phyloP scores from a whole-genome alignment of 768 basidiomycete species.

The Naganishia randhawae region DNA sequence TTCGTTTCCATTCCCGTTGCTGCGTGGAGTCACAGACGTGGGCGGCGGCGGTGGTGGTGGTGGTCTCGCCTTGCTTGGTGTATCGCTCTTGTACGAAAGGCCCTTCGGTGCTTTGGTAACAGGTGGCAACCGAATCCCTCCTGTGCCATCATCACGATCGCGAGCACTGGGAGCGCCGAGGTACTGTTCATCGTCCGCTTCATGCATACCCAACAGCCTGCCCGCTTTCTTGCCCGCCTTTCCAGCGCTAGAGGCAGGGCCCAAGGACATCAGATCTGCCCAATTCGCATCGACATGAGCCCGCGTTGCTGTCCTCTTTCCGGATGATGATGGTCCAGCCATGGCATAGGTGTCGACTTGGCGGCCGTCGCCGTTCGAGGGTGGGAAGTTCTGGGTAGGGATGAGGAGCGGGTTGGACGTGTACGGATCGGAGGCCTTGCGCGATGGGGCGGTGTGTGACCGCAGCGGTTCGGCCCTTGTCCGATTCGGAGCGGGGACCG shows the following conservation, averaged over 20 bases:
- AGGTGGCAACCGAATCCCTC: not conserved
- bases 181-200: not conserved
- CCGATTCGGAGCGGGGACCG: too few species aligned
- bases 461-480: not conserved
- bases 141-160: not conserved
- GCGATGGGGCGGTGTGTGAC: not conserved
- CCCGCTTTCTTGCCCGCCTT: not conserved
- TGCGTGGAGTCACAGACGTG: not conserved
- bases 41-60: not conserved
- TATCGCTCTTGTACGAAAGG: not conserved
- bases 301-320: not conserved
- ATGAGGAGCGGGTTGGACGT: not conserved
- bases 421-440: not conserved
- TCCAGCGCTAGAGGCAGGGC: not conserved
- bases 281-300: constrained; percentile 24
- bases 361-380: not conserved
- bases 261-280: constrained; percentile 10
- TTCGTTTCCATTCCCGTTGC: not conserved
- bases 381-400: not conserved
- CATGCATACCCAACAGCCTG: not conserved
- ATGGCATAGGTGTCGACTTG: not conserved
- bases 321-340: not conserved
- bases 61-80: not conserved
- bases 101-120: constrained; percentile 2
- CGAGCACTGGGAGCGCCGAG: not conserved